Evolutionary conservation across 2,329 filamentous ascomycete genomes (phyloP), one percentile per base, ranked within the genome.

Genomic region (Penicillium sp.): DNA sequence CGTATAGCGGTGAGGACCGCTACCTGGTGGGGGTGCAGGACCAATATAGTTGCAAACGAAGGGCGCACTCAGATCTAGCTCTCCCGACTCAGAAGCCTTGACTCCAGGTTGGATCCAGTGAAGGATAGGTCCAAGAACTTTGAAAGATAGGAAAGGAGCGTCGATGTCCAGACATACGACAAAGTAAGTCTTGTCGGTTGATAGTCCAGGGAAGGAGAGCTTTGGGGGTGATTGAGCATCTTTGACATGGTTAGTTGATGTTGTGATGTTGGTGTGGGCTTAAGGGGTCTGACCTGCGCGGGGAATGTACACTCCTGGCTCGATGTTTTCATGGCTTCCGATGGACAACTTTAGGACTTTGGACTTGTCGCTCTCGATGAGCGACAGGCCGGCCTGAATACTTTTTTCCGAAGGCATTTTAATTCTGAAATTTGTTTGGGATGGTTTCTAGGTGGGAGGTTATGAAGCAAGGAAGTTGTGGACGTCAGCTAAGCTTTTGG

Each of bases 1-100:
- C 4, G 74, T 55, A 61, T 83, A 83, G 0, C 81, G 77, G 66
- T 83, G 80, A 10, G 81, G 78, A 8, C 70, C 61, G 55, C 77
- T 79, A 7, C 69, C 61, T 0, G 76, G 76, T 13, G 80, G 80
- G n/a, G 81, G 80, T 4, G 71, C 74, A 2, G 81, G 80, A 0
- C 73, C 76, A 48, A 80, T 74, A 60, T 79, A 83, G 49, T 72
- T 66, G 1, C 66, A 67, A 11, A 73, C 54, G 35, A 68, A 70
- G 8, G 67, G 69, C 1, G 56, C 57, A 8, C 56, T 55, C 5
- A 52, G 52, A 14, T 56, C 55, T 5, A 69, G 58, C 8, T 27
- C 44, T 19, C 53, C 48, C 0, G 62, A 49, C 16, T 48, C 61
- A 8, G 53, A 55, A 19, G 47, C 43, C 43, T 63, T 61, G 16